A percentile compares a stretch with the other conserved stretches of the same genome.
phyloP scores from a whole-genome alignment of 2,329 filamentous ascomycete genomes.

The Beauveria brongniartii region DNA sequence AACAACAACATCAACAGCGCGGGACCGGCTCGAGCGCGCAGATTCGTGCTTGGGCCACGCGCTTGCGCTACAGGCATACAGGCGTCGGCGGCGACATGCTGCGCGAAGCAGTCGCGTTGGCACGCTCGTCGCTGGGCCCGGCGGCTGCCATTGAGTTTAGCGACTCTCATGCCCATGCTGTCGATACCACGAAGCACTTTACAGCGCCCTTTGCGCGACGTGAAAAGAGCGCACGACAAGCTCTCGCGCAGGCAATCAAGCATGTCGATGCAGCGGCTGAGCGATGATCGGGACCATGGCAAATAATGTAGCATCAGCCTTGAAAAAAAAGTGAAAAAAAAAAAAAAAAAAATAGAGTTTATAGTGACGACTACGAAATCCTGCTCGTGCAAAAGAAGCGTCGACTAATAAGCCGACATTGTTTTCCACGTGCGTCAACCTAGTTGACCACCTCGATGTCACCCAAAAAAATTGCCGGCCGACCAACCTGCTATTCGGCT shows the following conservation, averaged over 20 bases:
- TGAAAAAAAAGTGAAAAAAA: background rate
- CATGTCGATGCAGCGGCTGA: slow-evolving; percentile 7
- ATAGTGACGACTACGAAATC: background rate
- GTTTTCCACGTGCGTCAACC: background rate
- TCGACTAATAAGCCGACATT: background rate
- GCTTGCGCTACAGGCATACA: slow-evolving; percentile 56
- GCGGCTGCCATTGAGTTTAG: slow-evolving; percentile 60
- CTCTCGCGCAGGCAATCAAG: slow-evolving; percentile 27
- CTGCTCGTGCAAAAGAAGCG: background rate
- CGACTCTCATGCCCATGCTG: slow-evolving; percentile 66
- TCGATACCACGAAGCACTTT: slow-evolving; percentile 49
- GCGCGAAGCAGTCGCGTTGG: slow-evolving; percentile 59
- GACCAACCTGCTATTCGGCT: background rate
- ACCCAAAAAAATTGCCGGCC: background rate
- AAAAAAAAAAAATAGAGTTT: background rate
- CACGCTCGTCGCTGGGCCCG: slow-evolving; percentile 54
- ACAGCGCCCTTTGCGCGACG: slow-evolving; percentile 47
- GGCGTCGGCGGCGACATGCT: slow-evolving; percentile 67
- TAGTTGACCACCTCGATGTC: background rate
- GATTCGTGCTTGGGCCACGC: slow-evolving; percentile 76
- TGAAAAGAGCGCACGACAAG: slow-evolving; percentile 45
- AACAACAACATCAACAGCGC: background rate
- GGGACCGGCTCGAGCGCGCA: slow-evolving; percentile 49
- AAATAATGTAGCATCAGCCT: background rate
- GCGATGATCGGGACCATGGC: background rate